Conservation (phyloP, 108 stramenopile genomes). For the Skeletonema marinoi region DNA sequence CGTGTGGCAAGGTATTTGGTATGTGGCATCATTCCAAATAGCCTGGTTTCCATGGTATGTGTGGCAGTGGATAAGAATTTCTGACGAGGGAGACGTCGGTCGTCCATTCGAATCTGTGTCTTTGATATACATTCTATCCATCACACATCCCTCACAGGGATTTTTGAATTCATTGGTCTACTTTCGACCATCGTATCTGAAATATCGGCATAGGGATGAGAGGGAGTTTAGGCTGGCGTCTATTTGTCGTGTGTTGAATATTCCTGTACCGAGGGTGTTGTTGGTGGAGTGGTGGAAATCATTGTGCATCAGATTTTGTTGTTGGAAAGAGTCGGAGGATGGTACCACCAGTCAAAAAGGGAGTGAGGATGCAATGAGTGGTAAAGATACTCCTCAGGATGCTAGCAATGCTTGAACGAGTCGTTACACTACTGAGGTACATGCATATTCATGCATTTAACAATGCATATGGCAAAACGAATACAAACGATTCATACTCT, state of each 20-base stretch:
- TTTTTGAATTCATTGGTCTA: conserved; percentile 21
- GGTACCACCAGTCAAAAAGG: neutral
- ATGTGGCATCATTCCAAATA: conserved; percentile 23
- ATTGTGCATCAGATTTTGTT: neutral
- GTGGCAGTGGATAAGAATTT: conserved; percentile 16
- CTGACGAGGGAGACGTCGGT: neutral
- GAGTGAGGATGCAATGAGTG: neutral
- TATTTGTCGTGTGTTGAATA: conserved; percentile 7
- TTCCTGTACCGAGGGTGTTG: conserved; percentile 4
- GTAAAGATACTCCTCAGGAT: neutral
- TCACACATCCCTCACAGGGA: conserved; percentile 22
- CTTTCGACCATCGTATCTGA: conserved; percentile 19
- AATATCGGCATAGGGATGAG: conserved; percentile 17
- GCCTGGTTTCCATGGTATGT: conserved; percentile 40
- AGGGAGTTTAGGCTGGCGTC: conserved; percentile 12
- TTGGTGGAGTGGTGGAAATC: conserved; percentile 16
- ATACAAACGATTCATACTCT: too few relatives aligned
- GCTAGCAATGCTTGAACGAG: neutral
- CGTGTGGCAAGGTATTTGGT: conserved; percentile 43
- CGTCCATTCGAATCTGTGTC: neutral
- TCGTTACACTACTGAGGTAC: too few relatives aligned
- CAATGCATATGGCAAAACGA: too few relatives aligned
- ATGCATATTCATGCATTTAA: too few relatives aligned
- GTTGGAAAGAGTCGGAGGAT: neutral
- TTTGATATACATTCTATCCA: conserved; percentile 1